Base-by-base conservation (phyloP, 2,329 filamentous ascomycete genomes). In the Rutstroemia sp. region DNA sequence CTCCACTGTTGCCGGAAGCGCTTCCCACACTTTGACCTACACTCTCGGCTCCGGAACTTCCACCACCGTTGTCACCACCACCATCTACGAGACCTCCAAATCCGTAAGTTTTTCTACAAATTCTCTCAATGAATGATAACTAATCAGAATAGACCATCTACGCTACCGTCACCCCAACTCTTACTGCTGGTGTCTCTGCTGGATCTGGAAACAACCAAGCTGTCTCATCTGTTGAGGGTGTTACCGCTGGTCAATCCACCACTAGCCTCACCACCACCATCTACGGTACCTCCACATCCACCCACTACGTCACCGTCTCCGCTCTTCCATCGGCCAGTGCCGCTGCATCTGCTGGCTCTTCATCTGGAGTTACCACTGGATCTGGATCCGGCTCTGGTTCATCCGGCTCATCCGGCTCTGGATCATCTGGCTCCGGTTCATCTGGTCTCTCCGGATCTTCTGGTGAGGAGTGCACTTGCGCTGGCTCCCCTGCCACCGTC, bases 31-130 rank as follows among this genome's bases (percentile, higher is more conserved):
- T 46, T 66, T 77, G 30, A 72, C 73, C 58, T 73, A 74, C 65
- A 74, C 73, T 61, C 61, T 73, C 57, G 67, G 71, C 61, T 59
- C 65, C 57, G 68, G 72, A 62, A 68, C 69, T 51, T 75, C 65
- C 60, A 75, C 71, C 60, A 76, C 74, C 64, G 72, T 75, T 56
- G 67, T 79, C 58, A 75, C 68, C 51, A 69, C 72, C 58, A 77
- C 74, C 58, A 66, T 73, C 61, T 63, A 73, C 64, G 66, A 71
- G 63, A 74, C 75, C 59, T 53, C 68, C 58, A 72, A 69, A 9
- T 54, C 42, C 10, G 30, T 34, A 34, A 34, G 30, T 34, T 34
- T 4, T 12, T 4, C 9, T 34, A 1, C 30, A 3, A 4, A 34
- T 34, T 34, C 1, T 34, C 9, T 34, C 30, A 7, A 10, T 34